Base-by-base conservation (phyloP, 768 basidiomycete genomes). In the Lactifluus rugatus region DNA sequence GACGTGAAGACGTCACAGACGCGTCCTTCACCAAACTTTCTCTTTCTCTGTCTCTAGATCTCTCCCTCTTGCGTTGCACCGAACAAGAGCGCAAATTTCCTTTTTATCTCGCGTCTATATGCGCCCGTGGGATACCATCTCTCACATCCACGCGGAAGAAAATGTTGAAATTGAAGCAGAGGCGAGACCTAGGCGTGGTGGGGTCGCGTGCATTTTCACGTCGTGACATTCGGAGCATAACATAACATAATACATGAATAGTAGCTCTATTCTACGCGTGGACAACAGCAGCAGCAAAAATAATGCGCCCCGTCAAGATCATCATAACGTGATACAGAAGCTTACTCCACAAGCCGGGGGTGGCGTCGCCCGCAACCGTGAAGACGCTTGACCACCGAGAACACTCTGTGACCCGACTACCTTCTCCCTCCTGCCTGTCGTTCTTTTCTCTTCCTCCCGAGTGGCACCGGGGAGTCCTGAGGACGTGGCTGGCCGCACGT, bases 371-470 rank as follows among this genome's bases (percentile, higher is more conserved):
- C n/a, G n/a, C n/a, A n/a, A n/a, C n/a, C n/a, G n/a, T n/a, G n/a
- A n/a, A n/a, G n/a, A n/a, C n/a, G n/a, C n/a, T n/a, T n/a, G n/a
- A n/a, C n/a, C n/a, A n/a, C n/a, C n/a, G n/a, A n/a, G n/a, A n/a
- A n/a, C 31, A 31, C 31, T 31, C 31, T 4, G 31, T 34, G 13
- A 34, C 13, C 8, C 11, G n/a, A 21, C 42, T 44, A 60, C 31
- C 58, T 48, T 49, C 58, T 56, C 28, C 54, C 54, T 1, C 34
- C 19, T 0, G 53, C 53, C 54, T 60, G 58, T 23, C 54, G 47
- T n/a, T 60, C 58, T 8, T 60, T 60, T 14, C 54, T 54, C 31
- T 60, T 60, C 54, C 44, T 60, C 54, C 54, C 58, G 25, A 56
- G 54, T 10, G 54, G 58, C 5, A 50, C 44, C 1, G 53, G 54